Conservation (phyloP, 176 grass and related monocot species). For the Lolium perenne region DNA sequence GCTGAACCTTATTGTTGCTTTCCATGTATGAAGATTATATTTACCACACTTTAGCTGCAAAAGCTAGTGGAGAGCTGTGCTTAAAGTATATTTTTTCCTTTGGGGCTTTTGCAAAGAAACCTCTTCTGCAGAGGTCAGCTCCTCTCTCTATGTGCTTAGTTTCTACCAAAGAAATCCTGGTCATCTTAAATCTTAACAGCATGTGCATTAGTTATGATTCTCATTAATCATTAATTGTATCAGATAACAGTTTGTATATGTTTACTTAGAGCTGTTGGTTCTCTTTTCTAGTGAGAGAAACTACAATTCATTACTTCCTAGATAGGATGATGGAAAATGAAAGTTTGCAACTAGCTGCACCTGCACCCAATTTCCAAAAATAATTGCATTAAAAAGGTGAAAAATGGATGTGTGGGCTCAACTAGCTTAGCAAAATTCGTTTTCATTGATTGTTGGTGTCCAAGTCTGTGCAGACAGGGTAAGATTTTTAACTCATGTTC, state of each 20-base stretch:
- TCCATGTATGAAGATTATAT: conserved; percentile 78
- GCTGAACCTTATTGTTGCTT: conserved; percentile 29
- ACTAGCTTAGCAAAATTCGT: background rate
- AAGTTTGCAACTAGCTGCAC: background rate
- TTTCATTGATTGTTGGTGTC: background rate
- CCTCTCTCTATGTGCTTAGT: conserved; percentile 21
- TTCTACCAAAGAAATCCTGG: background rate
- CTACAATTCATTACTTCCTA: background rate
- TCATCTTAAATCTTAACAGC: conserved; percentile 14
- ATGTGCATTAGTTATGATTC: background rate
- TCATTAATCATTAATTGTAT: background rate
- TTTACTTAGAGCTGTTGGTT: conserved; percentile 6
- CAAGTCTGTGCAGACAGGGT: background rate
- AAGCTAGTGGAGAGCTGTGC: conserved; percentile 95
- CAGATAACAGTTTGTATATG: background rate
- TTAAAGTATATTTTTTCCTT: conserved; percentile 96
- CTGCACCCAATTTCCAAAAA: background rate
- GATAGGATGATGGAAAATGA: background rate
- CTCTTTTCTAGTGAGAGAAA: background rate
- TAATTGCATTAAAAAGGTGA: background rate
- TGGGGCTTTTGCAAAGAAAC: conserved; percentile 91
- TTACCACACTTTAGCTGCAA: conserved; percentile 97
- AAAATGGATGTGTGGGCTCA: background rate
- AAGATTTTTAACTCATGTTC: background rate
- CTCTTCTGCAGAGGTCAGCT: conserved; percentile 89